A percentile compares a stretch with the other conserved stretches of the same genome.
phyloP scores from a whole-genome alignment of 1,284 basidiomycete genomes.

The Apiotrichum sp. region DNA sequence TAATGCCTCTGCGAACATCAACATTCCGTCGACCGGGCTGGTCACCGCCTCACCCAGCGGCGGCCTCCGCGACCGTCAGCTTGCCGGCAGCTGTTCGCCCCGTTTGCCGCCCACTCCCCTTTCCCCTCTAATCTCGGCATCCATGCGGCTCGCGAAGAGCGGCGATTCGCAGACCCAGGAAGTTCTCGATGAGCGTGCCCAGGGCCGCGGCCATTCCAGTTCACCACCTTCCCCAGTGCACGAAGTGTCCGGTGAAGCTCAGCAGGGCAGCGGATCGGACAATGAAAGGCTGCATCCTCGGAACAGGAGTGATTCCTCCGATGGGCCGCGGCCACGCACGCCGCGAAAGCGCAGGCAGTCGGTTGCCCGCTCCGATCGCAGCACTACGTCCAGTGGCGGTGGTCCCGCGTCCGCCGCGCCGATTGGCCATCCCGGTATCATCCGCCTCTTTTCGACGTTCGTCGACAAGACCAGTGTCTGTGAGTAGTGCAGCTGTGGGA shows the following conservation, averaged over 20 bases:
- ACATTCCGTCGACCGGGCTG: background rate
- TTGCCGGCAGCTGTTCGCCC: background rate
- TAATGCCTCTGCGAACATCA: background rate
- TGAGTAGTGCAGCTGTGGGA: slow-evolving; percentile 49
- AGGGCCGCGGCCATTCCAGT: background rate
- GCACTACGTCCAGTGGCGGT: slow-evolving; percentile 21
- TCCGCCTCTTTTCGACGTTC: slow-evolving; percentile 73
- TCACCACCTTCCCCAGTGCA: slow-evolving; percentile 35
- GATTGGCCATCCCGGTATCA: slow-evolving; percentile 68
- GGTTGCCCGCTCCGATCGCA: slow-evolving; percentile 33
- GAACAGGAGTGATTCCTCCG: slow-evolving; percentile 5
- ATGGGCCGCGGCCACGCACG: slow-evolving; percentile 10
- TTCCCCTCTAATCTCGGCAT: slow-evolving; percentile 5
- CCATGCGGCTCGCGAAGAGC: slow-evolving; percentile 1
- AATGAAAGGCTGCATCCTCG: background rate
- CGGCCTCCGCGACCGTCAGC: slow-evolving; percentile 1
- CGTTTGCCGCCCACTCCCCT: slow-evolving; percentile 1
- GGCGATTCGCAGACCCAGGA: slow-evolving; percentile 12
- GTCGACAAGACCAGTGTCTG: slow-evolving; percentile 78
- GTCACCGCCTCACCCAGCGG: background rate
- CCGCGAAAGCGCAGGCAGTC: slow-evolving; percentile 32
- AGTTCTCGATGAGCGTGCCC: slow-evolving; percentile 9
- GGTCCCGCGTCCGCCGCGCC: background rate
- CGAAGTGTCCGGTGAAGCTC: slow-evolving; percentile 20
- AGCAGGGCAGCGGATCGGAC: slow-evolving; percentile 5